phyloP scores from a whole-genome alignment of 768 basidiomycete genomes.

The Kondoa malvinella region DNA sequence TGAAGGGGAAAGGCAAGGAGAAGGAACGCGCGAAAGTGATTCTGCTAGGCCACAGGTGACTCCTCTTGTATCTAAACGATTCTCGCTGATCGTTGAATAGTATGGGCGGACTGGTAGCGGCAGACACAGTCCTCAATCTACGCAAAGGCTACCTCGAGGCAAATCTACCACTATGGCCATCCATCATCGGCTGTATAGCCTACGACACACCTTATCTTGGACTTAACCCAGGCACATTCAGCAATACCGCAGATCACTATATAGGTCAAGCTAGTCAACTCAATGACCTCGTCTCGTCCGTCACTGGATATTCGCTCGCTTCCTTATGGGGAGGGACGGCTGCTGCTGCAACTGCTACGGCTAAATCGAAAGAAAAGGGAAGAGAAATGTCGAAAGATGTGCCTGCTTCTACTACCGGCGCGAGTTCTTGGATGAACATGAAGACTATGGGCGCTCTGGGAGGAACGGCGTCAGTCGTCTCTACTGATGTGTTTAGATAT shows the following conservation, averaged over 20 bases:
- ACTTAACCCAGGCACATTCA: neutral
- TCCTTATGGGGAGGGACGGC: neutral
- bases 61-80: neutral
- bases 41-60: neutral
- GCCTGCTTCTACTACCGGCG: neutral
- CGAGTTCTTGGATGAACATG: neutral
- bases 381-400: slow-evolving; percentile 1
- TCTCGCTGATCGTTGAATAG: neutral
- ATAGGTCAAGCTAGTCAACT: neutral
- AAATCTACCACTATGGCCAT: neutral
- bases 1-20: neutral
- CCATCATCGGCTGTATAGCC: neutral
- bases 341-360: neutral
- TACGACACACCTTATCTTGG: slow-evolving; percentile 8
- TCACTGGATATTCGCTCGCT: neutral
- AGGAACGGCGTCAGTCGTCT: neutral
- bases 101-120: slow-evolving; percentile 4
- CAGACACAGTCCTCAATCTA: neutral
- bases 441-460: neutral
- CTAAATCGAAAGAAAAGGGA: neutral
- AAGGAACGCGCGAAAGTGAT: neutral
- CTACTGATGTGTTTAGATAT: neutral
- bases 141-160: neutral
- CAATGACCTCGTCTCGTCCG: neutral
- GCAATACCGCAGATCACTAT: slow-evolving; percentile 1